Conservation (phyloP, 2,329 filamentous ascomycete genomes). For the Cladosporium sp. region DNA sequence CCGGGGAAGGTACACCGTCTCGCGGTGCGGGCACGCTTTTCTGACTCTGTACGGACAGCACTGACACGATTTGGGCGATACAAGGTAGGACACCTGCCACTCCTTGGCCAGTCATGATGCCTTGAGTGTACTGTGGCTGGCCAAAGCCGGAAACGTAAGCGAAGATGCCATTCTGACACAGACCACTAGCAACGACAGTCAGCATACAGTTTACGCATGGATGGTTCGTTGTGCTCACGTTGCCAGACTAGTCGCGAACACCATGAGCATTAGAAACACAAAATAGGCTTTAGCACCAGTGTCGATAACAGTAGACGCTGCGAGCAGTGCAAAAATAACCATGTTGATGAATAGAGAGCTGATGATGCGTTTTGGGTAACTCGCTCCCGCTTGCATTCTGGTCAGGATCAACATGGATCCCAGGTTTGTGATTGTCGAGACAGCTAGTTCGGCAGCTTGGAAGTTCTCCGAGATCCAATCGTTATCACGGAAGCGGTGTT, state of each 20-base stretch:
- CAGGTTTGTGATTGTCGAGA: conserved; percentile 83
- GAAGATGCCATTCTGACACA: conserved; percentile 93
- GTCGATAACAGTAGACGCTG: conserved; percentile 71
- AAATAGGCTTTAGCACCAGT: conserved; percentile 70
- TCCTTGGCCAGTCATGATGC: conserved; percentile 92
- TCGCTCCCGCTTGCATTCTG: conserved; percentile 77
- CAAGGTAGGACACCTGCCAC: conserved; percentile 88
- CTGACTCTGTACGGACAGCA: conserved; percentile 61
- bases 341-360: conserved; percentile 75
- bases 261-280: conserved; percentile 77
- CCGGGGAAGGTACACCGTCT: conserved; percentile 16
- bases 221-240: conserved; percentile 44
- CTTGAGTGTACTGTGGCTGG: conserved; percentile 86
- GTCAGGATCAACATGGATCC: conserved; percentile 73
- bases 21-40: conserved; percentile 25
- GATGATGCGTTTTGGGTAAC: conserved; percentile 85
- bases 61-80: conserved; percentile 81
- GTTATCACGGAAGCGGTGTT: conserved; percentile 72
- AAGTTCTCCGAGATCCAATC: conserved; percentile 77
- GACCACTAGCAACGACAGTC: conserved; percentile 48
- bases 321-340: conserved; percentile 74
- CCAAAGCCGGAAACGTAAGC: conserved; percentile 87
- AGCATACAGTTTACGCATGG: neutral
- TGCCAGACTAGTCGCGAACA: conserved; percentile 75
- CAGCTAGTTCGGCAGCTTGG: conserved; percentile 84